These are phyloP conservation scores for Carnegiea gigantea DNA, from an alignment of 179 eudicot species.

Conservation along the genomic window DNA sequence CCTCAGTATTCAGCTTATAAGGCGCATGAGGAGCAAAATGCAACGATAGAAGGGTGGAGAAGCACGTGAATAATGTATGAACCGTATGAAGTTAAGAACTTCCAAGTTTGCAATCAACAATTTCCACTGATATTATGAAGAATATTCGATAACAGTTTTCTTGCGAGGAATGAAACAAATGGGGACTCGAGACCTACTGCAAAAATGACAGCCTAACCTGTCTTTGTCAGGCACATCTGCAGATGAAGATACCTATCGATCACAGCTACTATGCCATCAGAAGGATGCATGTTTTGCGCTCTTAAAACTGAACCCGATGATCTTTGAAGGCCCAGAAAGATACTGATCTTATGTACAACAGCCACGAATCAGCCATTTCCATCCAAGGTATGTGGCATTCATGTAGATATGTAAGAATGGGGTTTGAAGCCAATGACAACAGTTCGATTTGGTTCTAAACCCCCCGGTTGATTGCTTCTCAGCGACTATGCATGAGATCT, in stretches of 20 bases:
- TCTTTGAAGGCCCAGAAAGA: neutral
- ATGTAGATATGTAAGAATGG: neutral
- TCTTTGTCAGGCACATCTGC: neutral
- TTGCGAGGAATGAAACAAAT: neutral
- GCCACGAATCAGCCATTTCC: neutral
- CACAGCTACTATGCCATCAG: neutral
- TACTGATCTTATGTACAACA: conserved; percentile 15
- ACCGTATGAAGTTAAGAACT: neutral
- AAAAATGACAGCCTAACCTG: neutral
- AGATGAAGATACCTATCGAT: neutral
- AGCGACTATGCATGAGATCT: conserved; percentile 64
- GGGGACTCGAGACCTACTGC: neutral
- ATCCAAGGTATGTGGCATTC: neutral
- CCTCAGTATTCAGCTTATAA: neutral
- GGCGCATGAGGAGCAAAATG: neutral
- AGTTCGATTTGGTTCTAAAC: neutral
- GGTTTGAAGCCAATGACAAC: neutral
- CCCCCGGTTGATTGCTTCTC: conserved; percentile 2
- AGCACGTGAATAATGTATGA: neutral
- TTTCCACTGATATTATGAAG: neutral
- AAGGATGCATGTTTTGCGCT: neutral
- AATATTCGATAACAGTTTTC: neutral
- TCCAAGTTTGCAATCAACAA: neutral
- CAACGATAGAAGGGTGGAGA: neutral
- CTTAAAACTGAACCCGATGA: neutral